Evolutionary conservation across 2,329 filamentous ascomycete species (phyloP), one percentile per base, ranked within the genome.

Genomic region (Colletotrichum plurivorum): DNA sequence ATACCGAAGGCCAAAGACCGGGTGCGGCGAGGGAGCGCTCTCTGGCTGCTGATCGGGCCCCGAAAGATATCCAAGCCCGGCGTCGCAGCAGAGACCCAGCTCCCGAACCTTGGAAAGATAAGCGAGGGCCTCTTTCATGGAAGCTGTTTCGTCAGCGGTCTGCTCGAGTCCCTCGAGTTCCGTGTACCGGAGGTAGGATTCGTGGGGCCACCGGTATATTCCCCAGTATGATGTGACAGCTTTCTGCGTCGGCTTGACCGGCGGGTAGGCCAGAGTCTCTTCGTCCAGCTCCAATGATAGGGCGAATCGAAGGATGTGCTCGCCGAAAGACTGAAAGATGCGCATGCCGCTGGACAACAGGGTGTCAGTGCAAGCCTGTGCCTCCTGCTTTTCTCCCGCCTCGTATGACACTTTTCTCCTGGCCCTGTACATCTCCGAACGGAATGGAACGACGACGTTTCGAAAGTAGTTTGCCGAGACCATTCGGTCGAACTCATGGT

Each of bases 221-320:
- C 90, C 90, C 87, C 90, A 92, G 72, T 90, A 91, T 45, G 87
- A 83, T 4, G 84, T 81, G 36, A 89, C 79, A 25, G 83, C 82
- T 71, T 89, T 83, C 41, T 89, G 87, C 7, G 84, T 79, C 5
- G 82, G 81, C 73, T 92, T 91, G n/a, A 83, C 73, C 1, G 87
- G 88, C 8, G 90, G 88, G 25, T 81, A 78, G 13, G 81, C 79
- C 12, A 87, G 75, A 15, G 79, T 80, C 46, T 79, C 77, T 74
- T 92, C 88, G 63, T 88, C 85, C n/a, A 93, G 84, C 73, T 93
- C 91, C 70, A 93, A 89, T 25, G 89, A 89, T 75, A 94, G 87
- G 5, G 89, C 91, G 73, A 92, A 92, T 61, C 85, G 86, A 31
- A 82, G 80, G 64, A 93, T 91, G 63, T 89, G 85, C 36, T 81